phyloP scores from a whole-genome alignment of 257 asterid species.

The Gentiana dahurica region DNA sequence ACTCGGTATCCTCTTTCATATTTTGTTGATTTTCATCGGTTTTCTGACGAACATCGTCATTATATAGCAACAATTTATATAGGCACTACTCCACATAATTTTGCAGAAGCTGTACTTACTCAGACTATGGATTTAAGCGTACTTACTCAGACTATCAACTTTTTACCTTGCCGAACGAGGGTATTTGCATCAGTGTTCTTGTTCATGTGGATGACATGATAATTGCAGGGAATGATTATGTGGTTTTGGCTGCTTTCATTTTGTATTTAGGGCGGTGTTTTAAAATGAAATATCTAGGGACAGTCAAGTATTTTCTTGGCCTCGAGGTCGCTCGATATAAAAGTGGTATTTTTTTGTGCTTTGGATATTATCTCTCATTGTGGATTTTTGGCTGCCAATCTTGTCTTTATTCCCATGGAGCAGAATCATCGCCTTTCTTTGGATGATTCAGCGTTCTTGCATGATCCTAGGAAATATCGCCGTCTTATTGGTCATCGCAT shows the following conservation, averaged over 20 bases:
- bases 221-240: neutral
- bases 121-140: neutral
- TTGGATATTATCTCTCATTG: neutral
- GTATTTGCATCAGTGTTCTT: neutral
- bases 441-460: neutral
- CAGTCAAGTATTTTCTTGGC: conserved; percentile 1
- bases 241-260: no score
- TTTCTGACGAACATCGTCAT: no score
- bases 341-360: neutral
- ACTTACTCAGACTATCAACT: no score
- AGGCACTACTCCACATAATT: no score
- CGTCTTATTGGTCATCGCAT: neutral
- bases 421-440: neutral
- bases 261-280: neutral
- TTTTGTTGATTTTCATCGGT: no score
- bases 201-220: neutral
- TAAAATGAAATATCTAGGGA: neutral
- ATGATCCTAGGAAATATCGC: neutral
- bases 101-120: neutral
- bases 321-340: neutral
- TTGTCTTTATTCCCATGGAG: neutral
- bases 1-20: no score
- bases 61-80: no score
- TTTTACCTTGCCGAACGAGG: neutral
- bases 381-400: neutral